phyloP scores from a whole-genome alignment of 2,329 filamentous ascomycete genomes.

The Colletotrichum paranaense region DNA sequence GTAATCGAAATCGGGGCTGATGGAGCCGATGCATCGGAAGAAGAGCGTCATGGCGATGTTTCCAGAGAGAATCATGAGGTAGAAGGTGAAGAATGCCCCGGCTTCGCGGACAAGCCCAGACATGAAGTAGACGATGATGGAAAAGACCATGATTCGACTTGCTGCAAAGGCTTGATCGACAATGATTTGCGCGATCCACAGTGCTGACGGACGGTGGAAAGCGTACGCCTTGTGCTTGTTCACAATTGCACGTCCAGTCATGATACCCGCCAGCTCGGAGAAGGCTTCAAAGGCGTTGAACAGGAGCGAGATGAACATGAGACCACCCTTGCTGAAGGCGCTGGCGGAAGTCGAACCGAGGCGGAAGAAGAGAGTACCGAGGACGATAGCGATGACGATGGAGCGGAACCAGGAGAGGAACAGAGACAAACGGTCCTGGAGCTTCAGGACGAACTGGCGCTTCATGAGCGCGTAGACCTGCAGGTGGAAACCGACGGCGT shows the following conservation, averaged over 20 bases:
- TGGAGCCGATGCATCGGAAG: constrained; percentile 79
- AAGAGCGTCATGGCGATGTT: constrained; percentile 82
- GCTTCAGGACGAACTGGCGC: constrained; percentile 86
- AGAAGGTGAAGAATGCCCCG: constrained; percentile 83
- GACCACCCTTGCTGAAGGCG: constrained; percentile 84
- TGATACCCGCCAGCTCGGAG: constrained; percentile 78
- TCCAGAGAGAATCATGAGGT: constrained; percentile 74
- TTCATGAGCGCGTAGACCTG: constrained; percentile 88
- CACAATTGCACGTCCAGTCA: constrained; percentile 81
- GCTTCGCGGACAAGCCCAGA: constrained; percentile 74
- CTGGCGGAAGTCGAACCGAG: constrained; percentile 74
- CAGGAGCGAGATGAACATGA: constrained; percentile 82
- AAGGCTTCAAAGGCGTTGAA: constrained; percentile 93
- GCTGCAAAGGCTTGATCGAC: constrained; percentile 81
- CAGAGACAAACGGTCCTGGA: constrained; percentile 86
- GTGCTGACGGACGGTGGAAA: constrained; percentile 83
- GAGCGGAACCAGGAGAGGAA: constrained; percentile 75
- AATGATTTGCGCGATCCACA: constrained; percentile 86
- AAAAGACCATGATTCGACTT: constrained; percentile 77
- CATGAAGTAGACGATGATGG: constrained; percentile 85
- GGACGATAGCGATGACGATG: constrained; percentile 80
- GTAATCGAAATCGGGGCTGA: constrained; percentile 85
- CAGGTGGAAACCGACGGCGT: constrained; percentile 84
- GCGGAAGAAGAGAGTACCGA: constrained; percentile 83
- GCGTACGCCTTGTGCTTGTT: constrained; percentile 88